Base-by-base conservation (phyloP, 148 eudicot genomes). In the Hydrangea macrophylla region DNA sequence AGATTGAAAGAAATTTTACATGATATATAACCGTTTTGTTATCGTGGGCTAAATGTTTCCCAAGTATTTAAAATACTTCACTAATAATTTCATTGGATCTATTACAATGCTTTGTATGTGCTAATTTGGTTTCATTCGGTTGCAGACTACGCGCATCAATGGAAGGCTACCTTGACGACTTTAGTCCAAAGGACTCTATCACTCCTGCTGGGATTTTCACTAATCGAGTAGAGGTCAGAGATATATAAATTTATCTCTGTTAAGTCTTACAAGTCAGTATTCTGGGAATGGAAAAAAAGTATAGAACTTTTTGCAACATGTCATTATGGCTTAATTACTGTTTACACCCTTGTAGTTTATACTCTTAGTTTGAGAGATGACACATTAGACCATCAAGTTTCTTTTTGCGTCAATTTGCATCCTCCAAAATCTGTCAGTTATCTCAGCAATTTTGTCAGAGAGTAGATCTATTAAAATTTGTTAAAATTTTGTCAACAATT, bases 171-270 rank as follows among this genome's bases (percentile, higher is more conserved):
- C 87, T 95, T 64, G 91, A 91, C 70, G 76, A 72, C 68, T 95
- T 91, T 87, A 84, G 73, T 81, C 99, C 99, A 20, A 72, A 82
- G 55, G 70, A 79, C 22, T 88, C 99, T 33, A 33, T 81, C 64
- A 79, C 89, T 55, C 99, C 99, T 20, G 88, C 80, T 68, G 99
- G 97, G 72, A 87, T 95, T 77, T 95, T 95, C 77, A 76, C 82
- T 33, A 89, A 77, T 54, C 89, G 97, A 55, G 79, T 85, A 20
- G 92, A 90, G 89, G 98, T 92, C 35, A 84, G 85, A 60, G 40
- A 44, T 70, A 6, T 35, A 48, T 48, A 15, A 42, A 12, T 67
- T 22, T 27, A 39, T 55, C 48, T 53, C 8, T 23, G 61, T 53
- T 12, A 50, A 24, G 2, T 22, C 36, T 33, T 20, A 33, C 35